Evolutionary conservation across 2,329 filamentous ascomycete genomes (phyloP).

Genomic region (Trichoderma sp.): DNA sequence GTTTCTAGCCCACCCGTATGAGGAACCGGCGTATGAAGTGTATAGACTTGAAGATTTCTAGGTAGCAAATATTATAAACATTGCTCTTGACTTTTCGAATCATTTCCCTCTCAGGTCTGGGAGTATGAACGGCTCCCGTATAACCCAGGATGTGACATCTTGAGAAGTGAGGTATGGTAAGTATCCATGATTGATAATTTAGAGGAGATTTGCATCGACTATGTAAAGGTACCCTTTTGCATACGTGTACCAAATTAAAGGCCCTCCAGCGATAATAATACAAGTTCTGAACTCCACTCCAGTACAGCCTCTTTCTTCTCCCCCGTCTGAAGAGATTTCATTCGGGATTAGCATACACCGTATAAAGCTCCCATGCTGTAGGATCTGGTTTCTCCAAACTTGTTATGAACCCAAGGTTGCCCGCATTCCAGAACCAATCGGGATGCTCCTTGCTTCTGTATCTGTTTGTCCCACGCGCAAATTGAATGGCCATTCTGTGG

Average conservation of each 20-base stretch:
- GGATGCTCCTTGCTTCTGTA: neutral
- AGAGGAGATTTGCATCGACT: neutral
- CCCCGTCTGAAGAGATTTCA: neutral
- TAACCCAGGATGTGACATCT: neutral
- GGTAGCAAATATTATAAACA: neutral
- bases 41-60: conserved; percentile 51
- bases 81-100: neutral
- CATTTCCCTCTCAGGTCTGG: neutral
- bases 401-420: neutral
- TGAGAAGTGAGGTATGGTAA: neutral
- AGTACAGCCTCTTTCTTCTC: neutral
- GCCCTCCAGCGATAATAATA: neutral
- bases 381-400: neutral
- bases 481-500: conserved; percentile 1
- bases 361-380: neutral
- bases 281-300: neutral
- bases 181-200: neutral
- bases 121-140: neutral
- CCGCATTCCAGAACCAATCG: neutral
- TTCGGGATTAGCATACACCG: neutral
- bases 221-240: neutral
- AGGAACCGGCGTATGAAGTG: conserved; percentile 53
- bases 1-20: conserved; percentile 49
- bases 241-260: neutral
- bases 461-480: neutral